Base-by-base conservation (phyloP, 1,284 basidiomycete genomes). In the Cystobasidium slooffiae region DNA sequence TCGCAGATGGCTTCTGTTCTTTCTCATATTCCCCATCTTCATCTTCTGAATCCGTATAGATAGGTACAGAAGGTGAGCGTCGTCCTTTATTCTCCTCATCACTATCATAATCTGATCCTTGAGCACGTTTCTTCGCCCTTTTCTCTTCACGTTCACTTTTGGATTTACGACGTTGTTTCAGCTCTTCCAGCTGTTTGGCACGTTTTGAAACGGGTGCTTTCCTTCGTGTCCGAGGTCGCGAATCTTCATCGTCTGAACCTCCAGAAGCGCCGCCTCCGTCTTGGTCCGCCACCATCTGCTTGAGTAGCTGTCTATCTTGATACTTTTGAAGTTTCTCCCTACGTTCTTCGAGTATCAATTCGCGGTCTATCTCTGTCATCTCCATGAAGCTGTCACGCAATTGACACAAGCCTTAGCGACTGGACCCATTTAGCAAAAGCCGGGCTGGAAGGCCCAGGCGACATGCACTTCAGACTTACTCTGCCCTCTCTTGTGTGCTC, bases 281-380 rank as follows among this genome's bases (percentile, higher is more conserved):
- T 51, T 62, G 53, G 22, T 63, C 65, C 62, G 69, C 47, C 43
- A 73, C 75, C 63, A 75, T 64, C 47, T 67, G 62, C 49, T 49
- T 61, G 14, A 75, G 52, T 14, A n/a, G 10, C 47, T 56, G 47
- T 55, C 75, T 62, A 41, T 75, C 67, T 20, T 51, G 41, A 43
- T 72, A 58, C 61, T 62, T 56, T 14, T 72, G 62, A 6, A 72
- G 44, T 44, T 70, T 56, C 41, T 66, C 69, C 31, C 51, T 39
- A 18, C 75, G 61, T 51, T 61, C 69, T 44, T 72, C 58, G 12
- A 75, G 49, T 18, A 72, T 56, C 52, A 64, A 58, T 41, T 75
- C 75, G 18, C 75, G 62, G 5, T 75, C 75, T 37, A 75, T 58
- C 65, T 75, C 75, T 5, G 52, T 66, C 63, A 72, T 66, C 2